Percentiles rank a stretch among this genome's conserved stretches.
Conservation (phyloP, 2,329 filamentous ascomycete species). For the Fusarium camptoceras region DNA sequence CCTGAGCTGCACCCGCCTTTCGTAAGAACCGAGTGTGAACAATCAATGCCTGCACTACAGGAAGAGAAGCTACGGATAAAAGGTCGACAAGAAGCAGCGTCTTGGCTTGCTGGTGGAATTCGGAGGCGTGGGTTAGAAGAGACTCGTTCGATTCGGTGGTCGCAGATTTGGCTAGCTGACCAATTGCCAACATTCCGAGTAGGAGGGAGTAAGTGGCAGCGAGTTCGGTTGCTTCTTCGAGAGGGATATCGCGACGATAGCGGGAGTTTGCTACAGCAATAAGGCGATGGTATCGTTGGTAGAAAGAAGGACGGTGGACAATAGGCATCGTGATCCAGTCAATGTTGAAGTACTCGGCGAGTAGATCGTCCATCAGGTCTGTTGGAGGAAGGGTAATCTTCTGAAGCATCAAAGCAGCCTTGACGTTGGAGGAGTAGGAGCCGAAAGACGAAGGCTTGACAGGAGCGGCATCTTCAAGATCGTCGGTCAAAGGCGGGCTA, state of each 20-base stretch:
- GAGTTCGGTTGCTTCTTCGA: slow-evolving; percentile 44
- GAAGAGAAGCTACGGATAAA: slow-evolving; percentile 35
- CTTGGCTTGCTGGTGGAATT: slow-evolving; percentile 44
- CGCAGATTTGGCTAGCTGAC: slow-evolving; percentile 35
- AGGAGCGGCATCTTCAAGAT: slow-evolving; percentile 41
- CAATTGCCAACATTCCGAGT: slow-evolving; percentile 45
- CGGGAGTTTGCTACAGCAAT: slow-evolving; percentile 46
- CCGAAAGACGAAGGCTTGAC: slow-evolving; percentile 44
- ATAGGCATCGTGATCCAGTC: slow-evolving; percentile 45
- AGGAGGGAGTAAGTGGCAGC: slow-evolving; percentile 43
- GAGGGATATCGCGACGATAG: slow-evolving; percentile 45
- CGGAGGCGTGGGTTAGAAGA: slow-evolving; percentile 27
- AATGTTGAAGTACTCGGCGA: slow-evolving; percentile 43
- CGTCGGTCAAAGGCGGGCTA: slow-evolving; percentile 45
- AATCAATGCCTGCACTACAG: slow-evolving; percentile 43
- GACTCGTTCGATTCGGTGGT: slow-evolving; percentile 11
- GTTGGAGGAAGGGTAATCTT: slow-evolving; percentile 43
- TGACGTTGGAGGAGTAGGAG: slow-evolving; percentile 46
- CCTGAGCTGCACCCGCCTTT: slow-evolving; percentile 30
- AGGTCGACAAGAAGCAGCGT: slow-evolving; percentile 41
- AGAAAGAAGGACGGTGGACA: slow-evolving; percentile 42
- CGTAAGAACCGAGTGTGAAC: slow-evolving; percentile 44
- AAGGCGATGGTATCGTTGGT: slow-evolving; percentile 45
- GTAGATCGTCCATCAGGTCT: slow-evolving; percentile 45
- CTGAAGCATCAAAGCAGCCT: slow-evolving; percentile 45